Evolutionary conservation across 2,329 filamentous ascomycete species (phyloP), one percentile per base, ranked within the genome.

Genomic region (Beauveria bassiana): DNA sequence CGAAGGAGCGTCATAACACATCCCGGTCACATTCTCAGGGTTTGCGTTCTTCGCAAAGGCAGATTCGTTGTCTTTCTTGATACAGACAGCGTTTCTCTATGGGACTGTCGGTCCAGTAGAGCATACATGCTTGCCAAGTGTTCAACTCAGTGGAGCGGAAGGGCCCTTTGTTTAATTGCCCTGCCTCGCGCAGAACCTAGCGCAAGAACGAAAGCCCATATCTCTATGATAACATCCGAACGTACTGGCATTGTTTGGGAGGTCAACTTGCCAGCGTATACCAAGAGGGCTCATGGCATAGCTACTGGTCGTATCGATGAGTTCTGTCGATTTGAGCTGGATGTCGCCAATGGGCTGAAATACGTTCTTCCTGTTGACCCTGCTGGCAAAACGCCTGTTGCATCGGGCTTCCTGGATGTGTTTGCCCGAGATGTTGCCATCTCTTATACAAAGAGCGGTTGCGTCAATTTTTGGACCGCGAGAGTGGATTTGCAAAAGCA

Each of bases 371-470:
- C 92, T 0, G 91, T 96, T 52, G 93, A 96, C 68, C 91, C 92
- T 56, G 92, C 91, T 1, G 93, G 92, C 1, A 86, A 88, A 12
- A 79, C 83, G 45, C 84, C 87, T 1, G 80, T 87, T 3, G 83
- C 86, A 12, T 90, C 90, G 4, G 90, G 88, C 0, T 96, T 92
- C 65, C 81, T 96, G 38, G 92, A 96, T 72, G 84, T 90, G 0
- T 96, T 96, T 71, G 89, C 91, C 12, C 86, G 88, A 45, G 92
- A 96, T 70, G 86, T 96, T 55, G 91, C 91, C 14, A 86, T 96
- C 28, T 95, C 92, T 1, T 96, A 95, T 70, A 93, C 89, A 0
- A 79, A 84, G 24, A 81, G 81, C 10, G 93, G 92, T 0, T 78
- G 87, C 6, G 82, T 96, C 49, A 86, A 89, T 63, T 93, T 93